Conservation (phyloP, 2,329 filamentous ascomycete genomes). For the Cryphonectria carpinicola region DNA sequence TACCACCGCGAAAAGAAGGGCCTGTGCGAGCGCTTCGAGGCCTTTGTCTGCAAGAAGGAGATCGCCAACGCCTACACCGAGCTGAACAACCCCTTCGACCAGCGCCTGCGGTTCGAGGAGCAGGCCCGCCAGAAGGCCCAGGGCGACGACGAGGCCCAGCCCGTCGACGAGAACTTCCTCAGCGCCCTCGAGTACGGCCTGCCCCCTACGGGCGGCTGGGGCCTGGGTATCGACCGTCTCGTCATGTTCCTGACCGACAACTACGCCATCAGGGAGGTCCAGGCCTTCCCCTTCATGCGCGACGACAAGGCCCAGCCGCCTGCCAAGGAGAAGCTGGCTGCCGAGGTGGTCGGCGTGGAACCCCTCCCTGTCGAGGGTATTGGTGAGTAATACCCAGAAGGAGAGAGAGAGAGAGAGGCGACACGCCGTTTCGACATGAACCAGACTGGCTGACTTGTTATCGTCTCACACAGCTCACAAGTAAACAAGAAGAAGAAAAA, state of each 20-base stretch:
- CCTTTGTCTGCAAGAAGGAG: slow-evolving; percentile 96
- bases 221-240: slow-evolving; percentile 91
- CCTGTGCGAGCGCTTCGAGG: slow-evolving; percentile 95
- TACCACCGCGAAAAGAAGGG: slow-evolving; percentile 82
- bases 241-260: slow-evolving; percentile 97
- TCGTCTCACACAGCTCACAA: slow-evolving; percentile 23
- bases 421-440: background rate
- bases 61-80: slow-evolving; percentile 84
- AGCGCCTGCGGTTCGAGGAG: slow-evolving; percentile 90
- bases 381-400: slow-evolving; percentile 33
- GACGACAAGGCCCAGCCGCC: slow-evolving; percentile 61
- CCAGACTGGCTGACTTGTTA: background rate
- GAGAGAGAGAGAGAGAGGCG: background rate
- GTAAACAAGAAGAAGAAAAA: background rate
- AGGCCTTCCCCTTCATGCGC: slow-evolving; percentile 99
- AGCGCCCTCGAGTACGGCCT: slow-evolving; percentile 64
- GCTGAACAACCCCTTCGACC: slow-evolving; percentile 96
- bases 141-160: slow-evolving; percentile 95
- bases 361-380: slow-evolving; percentile 43
- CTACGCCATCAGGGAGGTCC: slow-evolving; percentile 93
- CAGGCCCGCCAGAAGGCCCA: slow-evolving; percentile 94
- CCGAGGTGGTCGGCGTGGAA: slow-evolving; percentile 39
- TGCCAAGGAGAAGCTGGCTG: slow-evolving; percentile 52
- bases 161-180: slow-evolving; percentile 79
- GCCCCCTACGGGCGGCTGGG: slow-evolving; percentile 94